Evolutionary conservation across 768 basidiomycete genomes (phyloP).

Genomic region (Pilatotrama ljubarskyi): DNA sequence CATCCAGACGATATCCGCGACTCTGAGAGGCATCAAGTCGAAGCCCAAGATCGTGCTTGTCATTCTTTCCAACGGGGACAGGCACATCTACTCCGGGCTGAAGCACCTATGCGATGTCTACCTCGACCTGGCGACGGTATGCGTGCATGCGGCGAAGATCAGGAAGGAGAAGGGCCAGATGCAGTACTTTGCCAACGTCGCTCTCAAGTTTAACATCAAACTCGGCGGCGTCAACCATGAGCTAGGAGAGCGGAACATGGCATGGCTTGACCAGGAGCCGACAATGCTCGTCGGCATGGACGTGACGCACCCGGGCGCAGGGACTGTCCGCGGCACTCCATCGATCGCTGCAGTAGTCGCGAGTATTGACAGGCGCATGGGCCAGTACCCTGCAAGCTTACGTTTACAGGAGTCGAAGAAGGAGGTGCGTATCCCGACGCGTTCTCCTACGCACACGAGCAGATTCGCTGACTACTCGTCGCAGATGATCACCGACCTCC

Average conservation of each 20-base stretch:
- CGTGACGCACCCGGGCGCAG: constrained; percentile 80
- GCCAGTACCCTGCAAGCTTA: constrained; percentile 52
- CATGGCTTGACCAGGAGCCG: constrained; percentile 40
- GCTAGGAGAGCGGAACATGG: constrained; percentile 39
- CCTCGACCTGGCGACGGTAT: constrained; percentile 60
- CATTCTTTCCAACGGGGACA: constrained; percentile 48
- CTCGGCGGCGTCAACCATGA: constrained; percentile 54
- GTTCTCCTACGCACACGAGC: background rate
- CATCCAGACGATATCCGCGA: constrained; percentile 43
- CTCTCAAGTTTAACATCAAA: constrained; percentile 57
- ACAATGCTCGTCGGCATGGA: constrained; percentile 62
- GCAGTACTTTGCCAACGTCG: constrained; percentile 58
- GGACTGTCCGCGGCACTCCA: constrained; percentile 57
- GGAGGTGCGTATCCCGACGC: constrained; percentile 51
- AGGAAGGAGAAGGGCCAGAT: constrained; percentile 59
- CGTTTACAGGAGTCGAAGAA: constrained; percentile 60
- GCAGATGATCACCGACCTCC: constrained; percentile 51
- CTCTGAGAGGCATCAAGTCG: constrained; percentile 39
- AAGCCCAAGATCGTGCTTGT: constrained; percentile 49
- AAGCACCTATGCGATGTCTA: constrained; percentile 54
- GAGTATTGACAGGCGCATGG: constrained; percentile 44
- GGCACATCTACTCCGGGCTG: constrained; percentile 50
- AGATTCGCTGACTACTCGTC: background rate
- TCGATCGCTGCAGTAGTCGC: constrained; percentile 58
- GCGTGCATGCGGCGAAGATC: constrained; percentile 72